Conservation (phyloP, 148 eudicot species). For the Fagopyrum homotropicum region DNA sequence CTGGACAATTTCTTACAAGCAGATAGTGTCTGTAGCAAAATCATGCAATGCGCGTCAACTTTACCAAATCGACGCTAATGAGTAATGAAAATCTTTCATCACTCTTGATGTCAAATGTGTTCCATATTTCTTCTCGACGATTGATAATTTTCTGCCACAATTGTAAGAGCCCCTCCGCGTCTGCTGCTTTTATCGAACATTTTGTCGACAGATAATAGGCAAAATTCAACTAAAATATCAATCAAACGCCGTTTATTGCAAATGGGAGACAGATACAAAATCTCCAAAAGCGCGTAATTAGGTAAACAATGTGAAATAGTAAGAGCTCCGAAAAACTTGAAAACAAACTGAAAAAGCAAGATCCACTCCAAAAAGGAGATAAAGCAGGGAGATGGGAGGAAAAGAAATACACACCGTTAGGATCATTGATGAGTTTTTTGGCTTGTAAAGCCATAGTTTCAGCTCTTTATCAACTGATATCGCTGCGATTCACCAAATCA, state of each 20-base stretch:
- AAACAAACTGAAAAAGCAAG: conserved; percentile 11
- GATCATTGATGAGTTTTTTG: conserved; percentile 75
- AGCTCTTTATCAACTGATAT: conserved; percentile 11
- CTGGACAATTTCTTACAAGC: neutral
- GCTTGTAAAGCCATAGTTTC: conserved; percentile 45
- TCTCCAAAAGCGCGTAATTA: neutral
- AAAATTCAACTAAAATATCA: conserved; percentile 4
- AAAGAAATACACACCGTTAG: conserved; percentile 17
- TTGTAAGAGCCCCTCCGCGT: neutral
- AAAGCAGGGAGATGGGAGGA: neutral
- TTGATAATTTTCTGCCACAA: neutral
- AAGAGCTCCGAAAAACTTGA: conserved; percentile 18
- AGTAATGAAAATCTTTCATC: neutral
- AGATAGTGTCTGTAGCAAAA: neutral
- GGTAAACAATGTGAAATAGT: conserved; percentile 3
- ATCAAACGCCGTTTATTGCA: neutral
- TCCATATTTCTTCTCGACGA: too few relatives aligned
- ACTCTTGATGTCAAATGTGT: neutral
- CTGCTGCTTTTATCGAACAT: neutral
- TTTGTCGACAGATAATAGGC: neutral
- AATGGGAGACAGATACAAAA: neutral
- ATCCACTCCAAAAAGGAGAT: neutral
- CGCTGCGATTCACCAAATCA: conserved; percentile 3
- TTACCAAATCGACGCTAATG: neutral
- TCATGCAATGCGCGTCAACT: neutral